A percentile compares a stretch with the other conserved stretches of the same genome.
phyloP scores from a whole-genome alignment of 2,329 filamentous ascomycete genomes.

The Cladosporium sphaerospermum region DNA sequence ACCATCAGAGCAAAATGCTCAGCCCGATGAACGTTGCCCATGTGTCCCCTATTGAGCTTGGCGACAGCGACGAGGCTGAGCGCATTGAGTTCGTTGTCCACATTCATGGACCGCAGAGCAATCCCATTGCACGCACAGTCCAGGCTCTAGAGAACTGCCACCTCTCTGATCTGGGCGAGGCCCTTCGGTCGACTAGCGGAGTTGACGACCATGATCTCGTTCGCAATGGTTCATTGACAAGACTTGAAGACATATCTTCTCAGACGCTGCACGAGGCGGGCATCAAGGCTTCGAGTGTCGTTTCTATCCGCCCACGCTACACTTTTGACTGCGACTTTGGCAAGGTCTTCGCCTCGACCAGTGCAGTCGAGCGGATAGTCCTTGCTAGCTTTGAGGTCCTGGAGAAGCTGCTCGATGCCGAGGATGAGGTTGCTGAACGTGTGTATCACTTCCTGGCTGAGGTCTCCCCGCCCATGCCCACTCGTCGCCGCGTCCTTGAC shows the following conservation, averaged over 20 bases:
- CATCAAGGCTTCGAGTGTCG: constrained; percentile 18
- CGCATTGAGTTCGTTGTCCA: constrained; percentile 16
- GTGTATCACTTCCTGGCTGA: constrained; percentile 65
- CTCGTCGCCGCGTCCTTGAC: constrained; percentile 51
- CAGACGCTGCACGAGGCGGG: constrained; percentile 17
- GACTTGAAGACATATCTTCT: constrained; percentile 2
- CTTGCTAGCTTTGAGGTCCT: constrained; percentile 76
- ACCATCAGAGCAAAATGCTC: constrained; percentile 5
- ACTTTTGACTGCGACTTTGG: constrained; percentile 20
- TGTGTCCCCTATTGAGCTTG: background rate
- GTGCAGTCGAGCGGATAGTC: constrained; percentile 68
- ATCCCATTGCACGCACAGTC: constrained; percentile 11
- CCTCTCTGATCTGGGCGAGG: constrained; percentile 18
- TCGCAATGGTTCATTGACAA: constrained; percentile 3
- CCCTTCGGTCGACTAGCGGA: constrained; percentile 20
- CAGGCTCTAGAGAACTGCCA: constrained; percentile 14
- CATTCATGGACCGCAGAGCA: constrained; percentile 17
- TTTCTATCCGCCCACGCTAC: constrained; percentile 23
- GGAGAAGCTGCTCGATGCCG: constrained; percentile 64
- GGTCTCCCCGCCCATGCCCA: constrained; percentile 24
- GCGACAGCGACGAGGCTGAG: background rate
- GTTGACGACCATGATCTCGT: constrained; percentile 14
- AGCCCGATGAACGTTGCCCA: background rate
- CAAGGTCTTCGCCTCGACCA: constrained; percentile 24
- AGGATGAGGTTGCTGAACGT: constrained; percentile 52